Percentiles rank a stretch among this genome's conserved stretches.
phyloP scores from a whole-genome alignment of 2,329 filamentous ascomycete species.

The Hymenoscyphus fraxineus region DNA sequence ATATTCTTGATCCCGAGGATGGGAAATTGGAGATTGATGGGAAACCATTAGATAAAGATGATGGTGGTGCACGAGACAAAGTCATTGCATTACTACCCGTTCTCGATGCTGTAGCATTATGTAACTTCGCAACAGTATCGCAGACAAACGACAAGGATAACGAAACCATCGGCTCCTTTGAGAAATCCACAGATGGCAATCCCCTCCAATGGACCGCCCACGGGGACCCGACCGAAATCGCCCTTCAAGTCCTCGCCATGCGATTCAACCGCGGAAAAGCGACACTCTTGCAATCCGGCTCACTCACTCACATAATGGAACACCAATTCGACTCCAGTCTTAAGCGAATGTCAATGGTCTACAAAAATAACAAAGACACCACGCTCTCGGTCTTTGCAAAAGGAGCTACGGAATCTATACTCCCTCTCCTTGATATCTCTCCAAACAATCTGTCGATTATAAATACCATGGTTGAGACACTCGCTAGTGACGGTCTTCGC shows the following conservation, averaged over 20 bases:
- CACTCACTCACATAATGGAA: constrained; percentile 54
- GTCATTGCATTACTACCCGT: constrained; percentile 36
- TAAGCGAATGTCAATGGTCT: constrained; percentile 73
- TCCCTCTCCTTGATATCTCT: constrained; percentile 48
- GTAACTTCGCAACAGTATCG: constrained; percentile 51
- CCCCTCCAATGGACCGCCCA: constrained; percentile 50
- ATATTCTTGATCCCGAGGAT: constrained; percentile 59
- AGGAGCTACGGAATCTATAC: constrained; percentile 54
- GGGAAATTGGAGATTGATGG: constrained; percentile 48
- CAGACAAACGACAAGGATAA: constrained; percentile 15
- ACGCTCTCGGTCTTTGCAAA: constrained; percentile 50
- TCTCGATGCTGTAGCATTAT: constrained; percentile 53
- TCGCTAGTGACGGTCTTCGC: constrained; percentile 62
- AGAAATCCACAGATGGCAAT: not conserved
- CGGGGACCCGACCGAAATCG: constrained; percentile 70
- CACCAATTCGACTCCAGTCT: constrained; percentile 70
- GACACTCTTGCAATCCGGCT: constrained; percentile 43
- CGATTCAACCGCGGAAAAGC: constrained; percentile 57
- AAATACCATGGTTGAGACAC: constrained; percentile 47
- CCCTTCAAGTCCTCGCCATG: constrained; percentile 69
- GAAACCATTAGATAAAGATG: constrained; percentile 36
- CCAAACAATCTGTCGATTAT: constrained; percentile 45
- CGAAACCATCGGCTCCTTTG: constrained; percentile 10
- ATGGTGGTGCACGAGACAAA: constrained; percentile 30
- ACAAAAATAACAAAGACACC: constrained; percentile 41